A percentile compares a stretch with the other conserved stretches of the same genome.
Evolutionary conservation across 2,329 filamentous ascomycete genomes (phyloP).

Genomic region (Pseudovirgaria hyperparasitica): DNA sequence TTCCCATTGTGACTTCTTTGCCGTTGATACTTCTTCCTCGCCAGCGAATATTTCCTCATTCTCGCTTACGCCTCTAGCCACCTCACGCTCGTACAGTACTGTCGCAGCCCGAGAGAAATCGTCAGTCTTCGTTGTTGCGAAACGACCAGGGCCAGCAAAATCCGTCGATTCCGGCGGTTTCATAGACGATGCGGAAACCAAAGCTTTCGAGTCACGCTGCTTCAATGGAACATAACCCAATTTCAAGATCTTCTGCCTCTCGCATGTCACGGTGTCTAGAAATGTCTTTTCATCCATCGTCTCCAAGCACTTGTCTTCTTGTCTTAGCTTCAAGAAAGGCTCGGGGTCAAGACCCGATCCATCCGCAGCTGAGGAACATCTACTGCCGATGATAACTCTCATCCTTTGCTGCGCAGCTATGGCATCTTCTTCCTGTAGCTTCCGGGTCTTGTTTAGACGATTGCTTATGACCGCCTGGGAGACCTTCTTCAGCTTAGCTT

Average conservation of each 20-base stretch:
- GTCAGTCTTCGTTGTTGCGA: slow-evolving; percentile 56
- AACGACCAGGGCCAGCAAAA: slow-evolving; percentile 49
- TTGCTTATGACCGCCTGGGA: slow-evolving; percentile 63
- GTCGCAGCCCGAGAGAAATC: slow-evolving; percentile 81
- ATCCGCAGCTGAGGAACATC: slow-evolving; percentile 3
- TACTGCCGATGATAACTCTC: slow-evolving; percentile 27
- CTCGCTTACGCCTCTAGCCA: slow-evolving; percentile 79
- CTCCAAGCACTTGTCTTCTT: slow-evolving; percentile 50
- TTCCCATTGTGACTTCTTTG: slow-evolving; percentile 61
- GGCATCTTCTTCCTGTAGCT: slow-evolving; percentile 57
- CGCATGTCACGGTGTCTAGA: slow-evolving; percentile 33
- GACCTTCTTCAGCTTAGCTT: slow-evolving; percentile 67
- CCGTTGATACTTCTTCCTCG: slow-evolving; percentile 64
- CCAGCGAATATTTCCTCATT: slow-evolving; percentile 92
- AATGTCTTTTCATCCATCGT: slow-evolving; percentile 47
- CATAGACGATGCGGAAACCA: slow-evolving; percentile 13
- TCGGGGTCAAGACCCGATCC: slow-evolving; percentile 45
- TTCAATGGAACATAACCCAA: slow-evolving; percentile 55
- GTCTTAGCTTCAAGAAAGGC: slow-evolving; percentile 48
- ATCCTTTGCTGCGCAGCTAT: slow-evolving; percentile 41
- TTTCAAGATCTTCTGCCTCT: slow-evolving; percentile 49
- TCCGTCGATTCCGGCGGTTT: slow-evolving; percentile 31
- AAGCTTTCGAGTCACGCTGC: slow-evolving; percentile 26
- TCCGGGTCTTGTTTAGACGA: slow-evolving; percentile 52
- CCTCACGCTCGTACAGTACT: slow-evolving; percentile 82